These are phyloP conservation scores for Rhodotorula toruloides DNA, from an alignment of 768 basidiomycete species.

Conservation along the genomic window DNA sequence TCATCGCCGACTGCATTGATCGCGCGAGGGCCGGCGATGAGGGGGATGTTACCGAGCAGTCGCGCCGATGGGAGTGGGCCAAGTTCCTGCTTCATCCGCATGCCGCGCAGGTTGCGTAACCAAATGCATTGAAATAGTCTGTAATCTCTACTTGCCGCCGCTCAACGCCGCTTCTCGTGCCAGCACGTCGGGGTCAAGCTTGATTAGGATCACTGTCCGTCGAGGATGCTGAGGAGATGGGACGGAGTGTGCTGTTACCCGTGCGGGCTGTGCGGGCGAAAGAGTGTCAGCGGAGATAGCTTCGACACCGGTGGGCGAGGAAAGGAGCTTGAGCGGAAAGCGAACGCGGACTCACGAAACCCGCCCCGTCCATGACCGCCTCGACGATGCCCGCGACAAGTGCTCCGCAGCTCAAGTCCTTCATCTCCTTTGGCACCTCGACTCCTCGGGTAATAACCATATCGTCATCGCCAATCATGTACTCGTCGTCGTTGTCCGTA, in stretches of 20 bases:
- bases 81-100: too few species aligned
- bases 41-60: too few species aligned
- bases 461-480: slow-evolving; percentile 98
- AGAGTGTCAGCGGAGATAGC: background rate
- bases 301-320: background rate
- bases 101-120: too few species aligned
- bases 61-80: too few species aligned
- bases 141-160: slow-evolving; percentile 55
- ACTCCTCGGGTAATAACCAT: slow-evolving; percentile 85
- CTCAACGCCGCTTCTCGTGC: slow-evolving; percentile 87
- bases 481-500: slow-evolving; percentile 94
- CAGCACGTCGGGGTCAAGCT: slow-evolving; percentile 84
- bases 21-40: too few species aligned
- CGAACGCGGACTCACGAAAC: slow-evolving; percentile 70
- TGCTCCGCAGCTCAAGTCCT: slow-evolving; percentile 90
- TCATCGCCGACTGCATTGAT: too few species aligned
- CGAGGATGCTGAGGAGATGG: slow-evolving; percentile 72
- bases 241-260: slow-evolving; percentile 93
- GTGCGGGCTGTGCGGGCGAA: slow-evolving; percentile 65
- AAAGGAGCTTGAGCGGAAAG: slow-evolving; percentile 4
- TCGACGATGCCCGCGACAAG: slow-evolving; percentile 96
- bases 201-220: slow-evolving; percentile 93
- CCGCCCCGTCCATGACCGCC: slow-evolving; percentile 87
- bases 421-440: slow-evolving; percentile 90
- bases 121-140: too few species aligned